These are phyloP conservation scores for Fereydounia khargensis DNA, from an alignment of 1,284 basidiomycete genomes.

Conservation along the genomic window DNA sequence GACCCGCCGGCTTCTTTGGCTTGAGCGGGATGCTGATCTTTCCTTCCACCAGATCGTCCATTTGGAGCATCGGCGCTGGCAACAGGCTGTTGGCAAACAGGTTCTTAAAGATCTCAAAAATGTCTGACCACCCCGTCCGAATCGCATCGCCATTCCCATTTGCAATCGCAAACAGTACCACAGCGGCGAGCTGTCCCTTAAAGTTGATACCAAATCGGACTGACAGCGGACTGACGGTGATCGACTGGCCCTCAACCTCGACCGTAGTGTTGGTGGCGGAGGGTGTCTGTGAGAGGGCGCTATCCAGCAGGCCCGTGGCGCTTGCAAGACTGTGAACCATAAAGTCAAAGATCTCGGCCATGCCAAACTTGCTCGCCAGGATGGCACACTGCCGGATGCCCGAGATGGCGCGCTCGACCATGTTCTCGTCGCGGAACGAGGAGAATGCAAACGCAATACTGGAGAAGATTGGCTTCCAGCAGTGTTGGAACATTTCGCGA, in stretches of 20 bases:
- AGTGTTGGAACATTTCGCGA: constrained; percentile 82
- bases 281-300: constrained; percentile 35
- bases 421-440: constrained; percentile 91
- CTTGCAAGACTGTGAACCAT: constrained; percentile 76
- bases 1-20: constrained; percentile 67
- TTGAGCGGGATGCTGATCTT: constrained; percentile 35
- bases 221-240: constrained; percentile 88
- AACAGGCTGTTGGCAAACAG: constrained; percentile 90
- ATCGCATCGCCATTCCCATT: constrained; percentile 95
- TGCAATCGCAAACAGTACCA: constrained; percentile 95
- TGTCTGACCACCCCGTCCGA: constrained; percentile 81
- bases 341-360: constrained; percentile 95
- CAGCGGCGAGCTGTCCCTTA: constrained; percentile 92
- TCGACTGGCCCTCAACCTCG: constrained; percentile 83
- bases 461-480: constrained; percentile 89
- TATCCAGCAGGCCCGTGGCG: constrained; percentile 44
- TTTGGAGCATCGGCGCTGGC: constrained; percentile 76
- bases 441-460: constrained; percentile 68
- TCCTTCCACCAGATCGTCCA: constrained; percentile 76
- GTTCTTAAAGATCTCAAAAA: constrained; percentile 98
- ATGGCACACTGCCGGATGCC: constrained; percentile 95
- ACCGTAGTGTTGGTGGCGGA: constrained; percentile 84
- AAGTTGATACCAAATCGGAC: constrained; percentile 93
- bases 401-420: constrained; percentile 88
- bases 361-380: constrained; percentile 79